Conservation (phyloP, 208 protist genomes). For the Herpetomonas samuelpessoai region DNA sequence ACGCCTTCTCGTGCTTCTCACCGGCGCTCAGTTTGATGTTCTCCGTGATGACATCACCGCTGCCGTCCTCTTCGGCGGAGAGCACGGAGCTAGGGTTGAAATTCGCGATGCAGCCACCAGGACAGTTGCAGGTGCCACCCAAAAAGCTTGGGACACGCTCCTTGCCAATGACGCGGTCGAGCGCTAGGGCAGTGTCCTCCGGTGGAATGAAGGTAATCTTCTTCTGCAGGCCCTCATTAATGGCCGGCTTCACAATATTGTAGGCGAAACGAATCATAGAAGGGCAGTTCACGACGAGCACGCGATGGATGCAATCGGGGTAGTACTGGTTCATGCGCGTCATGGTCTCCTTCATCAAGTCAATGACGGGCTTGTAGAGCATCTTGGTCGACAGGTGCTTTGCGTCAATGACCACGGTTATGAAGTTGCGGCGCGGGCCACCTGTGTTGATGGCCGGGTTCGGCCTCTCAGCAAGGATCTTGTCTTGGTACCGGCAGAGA, state of each 20-base stretch:
- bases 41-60: conserved; percentile 41
- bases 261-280: conserved; percentile 33
- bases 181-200: conserved; percentile 17
- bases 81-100: conserved; percentile 11
- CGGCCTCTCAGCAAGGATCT: conserved; percentile 20
- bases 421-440: conserved; percentile 15
- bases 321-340: conserved; percentile 38
- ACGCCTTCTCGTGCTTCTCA: conserved; percentile 39
- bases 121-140: conserved; percentile 39
- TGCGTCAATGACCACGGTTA: conserved; percentile 30
- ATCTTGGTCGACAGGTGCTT: conserved; percentile 21
- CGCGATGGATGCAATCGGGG: conserved; percentile 47
- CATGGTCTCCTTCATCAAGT: conserved; percentile 15
- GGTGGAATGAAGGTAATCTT: conserved; percentile 45
- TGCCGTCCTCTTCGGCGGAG: conserved; percentile 18
- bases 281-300: conserved; percentile 55
- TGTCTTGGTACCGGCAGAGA: conserved; percentile 47
- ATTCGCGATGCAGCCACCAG: conserved; percentile 27
- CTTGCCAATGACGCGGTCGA: conserved; percentile 32
- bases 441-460: conserved; percentile 12
- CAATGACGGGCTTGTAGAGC: conserved; percentile 21
- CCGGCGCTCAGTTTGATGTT: conserved; percentile 46
- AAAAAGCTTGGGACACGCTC: conserved; percentile 35
- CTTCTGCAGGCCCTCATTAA: conserved; percentile 37
- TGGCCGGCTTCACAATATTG: conserved; percentile 32